Evolutionary conservation across 2,329 filamentous ascomycete genomes (phyloP), one percentile per base, ranked within the genome.

Genomic region (Penicillium sp.): DNA sequence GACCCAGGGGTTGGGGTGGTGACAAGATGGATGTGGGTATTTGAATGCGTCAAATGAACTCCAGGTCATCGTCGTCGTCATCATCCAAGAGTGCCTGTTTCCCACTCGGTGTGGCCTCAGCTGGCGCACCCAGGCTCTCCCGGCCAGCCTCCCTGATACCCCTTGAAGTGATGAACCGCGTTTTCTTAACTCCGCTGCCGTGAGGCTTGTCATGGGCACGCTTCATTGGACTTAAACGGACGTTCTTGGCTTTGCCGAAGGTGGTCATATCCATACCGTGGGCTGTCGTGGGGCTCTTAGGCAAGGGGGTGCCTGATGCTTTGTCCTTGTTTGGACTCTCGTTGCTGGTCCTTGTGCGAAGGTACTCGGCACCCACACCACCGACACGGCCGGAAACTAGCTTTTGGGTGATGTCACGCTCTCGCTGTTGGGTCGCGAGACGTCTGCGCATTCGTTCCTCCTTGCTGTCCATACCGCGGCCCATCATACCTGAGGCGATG

Each of bases 101-200:
- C 12, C 50, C 35, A 25, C 45, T 36, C 6, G 25, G 39, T 1
- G 44, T 62, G 44, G 44, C 78, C 51, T 83, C 82, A n/a, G 66
- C 61, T 23, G 65, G 64, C 6, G 74, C 78, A 10, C 87, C 86
- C 2, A 92, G 70, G 68, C 89, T 91, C 68, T 92, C 89, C 59
- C 89, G 80, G 1, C 89, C 89, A 4, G 89, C 89, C 73, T 91
- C 89, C 54, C 86, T 83, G 61, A 93, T 92, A 0, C 89, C 89
- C 71, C 88, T 90, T 42, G 86, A 86, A 27, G 89, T 91, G 41
- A 92, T 83, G 69, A 93, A 92, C n/a, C 89, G 81, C 51, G 89
- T 92, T 80, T 90, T 91, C 76, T 91, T 68, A 69, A 81, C 63
- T 60, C 71, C 73, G 58, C 70, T 70, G 27, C 67, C 68, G 51